These are phyloP conservation scores for Chalara sp. DNA, from an alignment of 2,329 filamentous ascomycete species.

Conservation along the genomic window DNA sequence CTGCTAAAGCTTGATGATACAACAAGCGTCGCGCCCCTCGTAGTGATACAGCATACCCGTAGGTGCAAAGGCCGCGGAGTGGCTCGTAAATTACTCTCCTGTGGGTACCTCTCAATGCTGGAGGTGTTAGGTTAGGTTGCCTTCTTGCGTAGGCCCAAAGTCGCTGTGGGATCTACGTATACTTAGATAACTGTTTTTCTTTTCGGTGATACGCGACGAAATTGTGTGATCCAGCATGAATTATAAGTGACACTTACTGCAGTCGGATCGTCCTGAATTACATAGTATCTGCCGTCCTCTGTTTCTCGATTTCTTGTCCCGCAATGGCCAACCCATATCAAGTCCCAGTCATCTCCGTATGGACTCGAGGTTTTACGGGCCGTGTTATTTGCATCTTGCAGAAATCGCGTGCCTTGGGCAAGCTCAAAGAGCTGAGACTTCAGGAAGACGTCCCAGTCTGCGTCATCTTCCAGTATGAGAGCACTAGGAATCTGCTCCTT, in stretches of 20 bases:
- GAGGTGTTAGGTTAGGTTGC: background rate
- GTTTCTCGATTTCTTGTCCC: background rate
- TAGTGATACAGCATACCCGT: background rate
- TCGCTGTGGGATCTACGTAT: background rate
- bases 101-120: background rate
- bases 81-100: background rate
- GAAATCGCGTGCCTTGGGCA: background rate
- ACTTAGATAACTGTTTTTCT: no score
- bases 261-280: background rate
- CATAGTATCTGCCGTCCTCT: background rate
- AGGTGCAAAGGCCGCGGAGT: background rate
- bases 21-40: background rate
- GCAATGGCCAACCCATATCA: background rate
- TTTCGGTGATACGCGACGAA: no score
- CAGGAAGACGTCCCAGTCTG: conserved; percentile 37
- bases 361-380: background rate
- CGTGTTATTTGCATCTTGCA: background rate
- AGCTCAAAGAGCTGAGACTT: background rate
- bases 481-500: conserved; percentile 26
- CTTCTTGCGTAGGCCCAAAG: background rate
- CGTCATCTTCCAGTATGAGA: conserved; percentile 37
- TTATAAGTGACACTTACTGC: background rate
- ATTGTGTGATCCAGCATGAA: no score
- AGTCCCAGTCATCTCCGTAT: background rate
- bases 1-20: background rate